Evolutionary conservation across 257 asterid species (phyloP).

Genomic region (Cinchona pubescens): DNA sequence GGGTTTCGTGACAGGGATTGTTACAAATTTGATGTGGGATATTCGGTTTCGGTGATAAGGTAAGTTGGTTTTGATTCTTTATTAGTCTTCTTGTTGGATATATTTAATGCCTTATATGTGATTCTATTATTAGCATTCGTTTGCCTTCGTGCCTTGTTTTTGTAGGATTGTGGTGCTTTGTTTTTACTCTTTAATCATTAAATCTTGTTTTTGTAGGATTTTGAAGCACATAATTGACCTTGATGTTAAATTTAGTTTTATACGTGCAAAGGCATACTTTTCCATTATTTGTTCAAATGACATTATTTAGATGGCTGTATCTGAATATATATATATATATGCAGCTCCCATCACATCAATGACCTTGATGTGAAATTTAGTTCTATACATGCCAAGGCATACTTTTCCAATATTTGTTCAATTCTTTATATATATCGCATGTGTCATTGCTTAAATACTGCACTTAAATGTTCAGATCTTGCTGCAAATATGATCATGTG

Average conservation of each 20-base stretch:
- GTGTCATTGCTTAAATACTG: neutral
- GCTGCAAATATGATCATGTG: neutral
- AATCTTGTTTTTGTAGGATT: neutral
- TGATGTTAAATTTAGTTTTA: too few species aligned
- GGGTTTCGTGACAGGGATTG: slow-evolving; percentile 88
- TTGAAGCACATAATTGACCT: too few species aligned
- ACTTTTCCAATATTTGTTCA: neutral
- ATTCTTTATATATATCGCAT: neutral
- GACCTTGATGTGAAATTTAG: neutral
- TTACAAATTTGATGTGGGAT: slow-evolving; percentile 90
- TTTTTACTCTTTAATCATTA: neutral
- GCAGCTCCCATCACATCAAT: neutral
- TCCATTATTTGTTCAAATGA: neutral
- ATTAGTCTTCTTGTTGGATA: too few species aligned
- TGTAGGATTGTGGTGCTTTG: neutral
- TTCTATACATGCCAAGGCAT: neutral
- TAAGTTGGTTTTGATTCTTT: slow-evolving; percentile 29
- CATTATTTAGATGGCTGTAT: neutral
- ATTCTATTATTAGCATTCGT: neutral
- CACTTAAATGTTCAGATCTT: neutral
- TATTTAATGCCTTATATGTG: neutral
- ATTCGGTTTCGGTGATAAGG: slow-evolving; percentile 99
- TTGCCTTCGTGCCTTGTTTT: neutral
- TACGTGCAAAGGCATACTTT: too few species aligned
- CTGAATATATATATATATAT: neutral